Conservation (phyloP, 495 filamentous ascomycete genomes). For the Rhypophila decipiens region DNA sequence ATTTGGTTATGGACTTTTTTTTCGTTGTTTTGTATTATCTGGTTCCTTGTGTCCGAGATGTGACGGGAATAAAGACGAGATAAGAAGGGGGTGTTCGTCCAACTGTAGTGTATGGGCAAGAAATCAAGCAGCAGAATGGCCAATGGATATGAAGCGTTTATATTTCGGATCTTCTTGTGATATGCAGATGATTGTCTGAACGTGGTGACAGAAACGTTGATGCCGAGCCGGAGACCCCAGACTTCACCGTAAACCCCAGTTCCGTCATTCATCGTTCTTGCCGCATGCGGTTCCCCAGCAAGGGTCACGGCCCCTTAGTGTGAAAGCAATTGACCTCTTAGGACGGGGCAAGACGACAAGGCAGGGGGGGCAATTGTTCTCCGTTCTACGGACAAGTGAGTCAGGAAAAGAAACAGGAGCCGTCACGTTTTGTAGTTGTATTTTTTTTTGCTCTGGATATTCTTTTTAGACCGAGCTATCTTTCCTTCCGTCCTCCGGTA, state of each 20-base stretch:
- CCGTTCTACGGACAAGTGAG: not conserved
- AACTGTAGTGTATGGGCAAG: not conserved
- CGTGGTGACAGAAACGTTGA: not conserved
- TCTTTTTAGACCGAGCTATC: too few species aligned
- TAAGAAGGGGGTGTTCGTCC: too few species aligned
- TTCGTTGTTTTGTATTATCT: too few species aligned
- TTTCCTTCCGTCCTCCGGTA: too few species aligned
- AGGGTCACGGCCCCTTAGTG: not conserved
- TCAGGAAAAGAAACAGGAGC: not conserved
- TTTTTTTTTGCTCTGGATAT: too few species aligned
- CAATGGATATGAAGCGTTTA: not conserved
- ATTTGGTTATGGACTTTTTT: too few species aligned
- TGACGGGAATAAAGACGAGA: not conserved
- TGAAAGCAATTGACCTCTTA: too few species aligned
- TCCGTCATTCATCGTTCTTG: constrained; percentile 5
- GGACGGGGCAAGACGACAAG: not conserved
- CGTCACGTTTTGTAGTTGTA: too few species aligned
- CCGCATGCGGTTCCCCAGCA: constrained; percentile 1
- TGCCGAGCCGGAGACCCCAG: not conserved
- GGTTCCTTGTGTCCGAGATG: not conserved
- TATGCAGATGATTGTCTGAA: not conserved
- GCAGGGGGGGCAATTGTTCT: too few species aligned
- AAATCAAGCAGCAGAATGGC: not conserved
- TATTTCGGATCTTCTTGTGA: not conserved
- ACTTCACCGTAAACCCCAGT: too few species aligned